Conservation (phyloP, 2,329 filamentous ascomycete genomes). For the Ophiostoma piceae region DNA sequence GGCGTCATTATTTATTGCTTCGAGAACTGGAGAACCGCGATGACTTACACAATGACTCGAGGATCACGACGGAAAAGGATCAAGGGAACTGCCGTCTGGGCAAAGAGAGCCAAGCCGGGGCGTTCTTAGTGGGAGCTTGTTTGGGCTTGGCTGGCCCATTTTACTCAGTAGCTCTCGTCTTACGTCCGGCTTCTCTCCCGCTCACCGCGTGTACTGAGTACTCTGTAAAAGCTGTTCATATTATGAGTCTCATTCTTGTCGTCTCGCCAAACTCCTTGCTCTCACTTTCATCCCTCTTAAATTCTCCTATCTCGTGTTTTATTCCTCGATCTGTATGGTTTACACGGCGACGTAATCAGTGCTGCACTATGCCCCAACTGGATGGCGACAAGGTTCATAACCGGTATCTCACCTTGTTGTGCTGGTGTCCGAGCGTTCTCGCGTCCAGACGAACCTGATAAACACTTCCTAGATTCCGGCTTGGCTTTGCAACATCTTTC, state of each 20-base stretch:
- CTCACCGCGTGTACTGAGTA: no score
- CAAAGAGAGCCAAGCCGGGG: not conserved
- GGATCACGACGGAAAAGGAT: not conserved
- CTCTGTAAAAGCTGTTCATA: not conserved
- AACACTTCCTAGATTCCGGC: not conserved
- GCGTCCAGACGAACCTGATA: not conserved
- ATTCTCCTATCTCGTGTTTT: conserved; percentile 11
- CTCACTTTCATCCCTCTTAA: not conserved
- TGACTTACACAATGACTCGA: no score
- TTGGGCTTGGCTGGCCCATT: not conserved
- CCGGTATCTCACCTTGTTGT: not conserved
- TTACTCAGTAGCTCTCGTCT: not conserved
- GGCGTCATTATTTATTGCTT: not conserved
- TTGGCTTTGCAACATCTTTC: not conserved
- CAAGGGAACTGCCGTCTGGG: not conserved
- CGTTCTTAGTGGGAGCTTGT: conserved; percentile 17
- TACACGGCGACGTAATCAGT: not conserved
- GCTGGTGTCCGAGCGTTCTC: not conserved
- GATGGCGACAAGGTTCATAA: not conserved
- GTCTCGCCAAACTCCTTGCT: not conserved
- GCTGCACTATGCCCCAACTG: not conserved
- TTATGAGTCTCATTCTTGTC: not conserved
- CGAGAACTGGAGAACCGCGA: not conserved
- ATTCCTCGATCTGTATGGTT: not conserved
- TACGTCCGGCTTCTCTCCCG: not conserved